Evolutionary conservation across 1,284 basidiomycete genomes (phyloP), one percentile per base, ranked within the genome.

Genomic region (Trichosporon coremiiforme): DNA sequence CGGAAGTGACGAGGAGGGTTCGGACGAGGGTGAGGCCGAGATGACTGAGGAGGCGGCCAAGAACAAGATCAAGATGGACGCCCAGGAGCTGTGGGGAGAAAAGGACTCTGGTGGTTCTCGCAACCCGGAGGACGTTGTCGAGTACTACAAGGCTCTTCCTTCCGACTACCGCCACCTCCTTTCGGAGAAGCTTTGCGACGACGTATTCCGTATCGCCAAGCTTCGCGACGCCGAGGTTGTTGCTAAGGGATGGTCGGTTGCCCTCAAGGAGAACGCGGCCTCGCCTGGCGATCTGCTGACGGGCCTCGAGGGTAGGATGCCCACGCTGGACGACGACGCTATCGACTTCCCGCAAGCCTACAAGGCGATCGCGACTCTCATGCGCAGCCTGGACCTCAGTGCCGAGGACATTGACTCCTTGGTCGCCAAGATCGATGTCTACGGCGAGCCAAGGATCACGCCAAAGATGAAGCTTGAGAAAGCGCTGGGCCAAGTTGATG

Each of bases 271-370:
- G 84, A 72, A 84, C 87, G 71, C 89, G 85, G 80, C 86, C 2
- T 72, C 87, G 1, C 66, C 85, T 0, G 86, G 86, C 15, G 83
- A 87, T 7, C 88, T 94, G 77, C 90, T 90, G 80, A 85, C 77
- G 55, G 79, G 80, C n/a, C 88, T 95, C 82, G 82, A 83, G 69
- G 85, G 86, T 1, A 87, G 89, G 67, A 89, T 91, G 68, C 90
- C 92, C 80, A 84, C 90, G 71, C 86, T 97, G 75, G 93, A 94
- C 77, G 94, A 97, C 79, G 88, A 94, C 69, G 88, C 89, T 20
- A 90, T 95, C 77, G 94, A 98, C 81, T 92, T 91, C 71, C 95
- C 95, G 4, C 90, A 91, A 79, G 94, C 93, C 0, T 90, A 91
- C 84, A 84, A 87, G 71, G 87, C 90, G 67, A 89, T 94, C 80